These are phyloP conservation scores for Crithidia bombi DNA, from an alignment of 208 protist genomes.

Conservation along the genomic window DNA sequence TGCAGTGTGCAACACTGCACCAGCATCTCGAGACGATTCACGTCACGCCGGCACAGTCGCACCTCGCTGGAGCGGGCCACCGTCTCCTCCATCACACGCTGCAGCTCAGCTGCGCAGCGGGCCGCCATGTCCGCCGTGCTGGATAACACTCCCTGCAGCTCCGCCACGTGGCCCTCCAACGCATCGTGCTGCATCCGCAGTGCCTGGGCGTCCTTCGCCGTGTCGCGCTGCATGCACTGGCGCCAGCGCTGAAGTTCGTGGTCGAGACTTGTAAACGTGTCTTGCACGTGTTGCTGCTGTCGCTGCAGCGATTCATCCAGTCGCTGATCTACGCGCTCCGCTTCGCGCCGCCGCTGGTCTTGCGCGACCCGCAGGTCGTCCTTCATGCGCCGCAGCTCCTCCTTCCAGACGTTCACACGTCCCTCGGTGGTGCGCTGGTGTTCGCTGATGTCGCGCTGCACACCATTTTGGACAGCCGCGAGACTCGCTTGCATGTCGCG, in stretches of 20 bases:
- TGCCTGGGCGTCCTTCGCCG: constrained; percentile 31
- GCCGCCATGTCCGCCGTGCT: constrained; percentile 45
- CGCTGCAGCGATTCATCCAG: constrained; percentile 51
- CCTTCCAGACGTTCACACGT: constrained; percentile 25
- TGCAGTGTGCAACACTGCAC: constrained; percentile 41
- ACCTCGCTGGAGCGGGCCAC: constrained; percentile 51
- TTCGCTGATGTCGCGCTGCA: constrained; percentile 27
- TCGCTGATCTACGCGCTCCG: constrained; percentile 43
- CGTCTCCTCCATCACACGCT: constrained; percentile 57
- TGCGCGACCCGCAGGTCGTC: constrained; percentile 43
- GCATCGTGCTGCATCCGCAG: constrained; percentile 36
- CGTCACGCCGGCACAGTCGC: constrained; percentile 65
- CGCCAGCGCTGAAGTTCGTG: constrained; percentile 45
- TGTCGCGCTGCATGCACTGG: constrained; percentile 28
- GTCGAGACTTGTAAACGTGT: constrained; percentile 44
- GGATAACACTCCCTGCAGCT: constrained; percentile 54
- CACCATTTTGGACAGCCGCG: constrained; percentile 12
- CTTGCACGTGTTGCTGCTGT: constrained; percentile 55
- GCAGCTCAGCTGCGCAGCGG: constrained; percentile 44
- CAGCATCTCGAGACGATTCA: constrained; percentile 81
- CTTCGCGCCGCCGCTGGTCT: constrained; percentile 15
- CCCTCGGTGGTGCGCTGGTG: constrained; percentile 21
- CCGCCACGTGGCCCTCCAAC: constrained; percentile 51
- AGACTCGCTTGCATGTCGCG: constrained; percentile 30
- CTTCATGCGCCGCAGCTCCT: constrained; percentile 44